phyloP scores from a whole-genome alignment of 139 green algal genomes.

The Chlamydomonas sp. region DNA sequence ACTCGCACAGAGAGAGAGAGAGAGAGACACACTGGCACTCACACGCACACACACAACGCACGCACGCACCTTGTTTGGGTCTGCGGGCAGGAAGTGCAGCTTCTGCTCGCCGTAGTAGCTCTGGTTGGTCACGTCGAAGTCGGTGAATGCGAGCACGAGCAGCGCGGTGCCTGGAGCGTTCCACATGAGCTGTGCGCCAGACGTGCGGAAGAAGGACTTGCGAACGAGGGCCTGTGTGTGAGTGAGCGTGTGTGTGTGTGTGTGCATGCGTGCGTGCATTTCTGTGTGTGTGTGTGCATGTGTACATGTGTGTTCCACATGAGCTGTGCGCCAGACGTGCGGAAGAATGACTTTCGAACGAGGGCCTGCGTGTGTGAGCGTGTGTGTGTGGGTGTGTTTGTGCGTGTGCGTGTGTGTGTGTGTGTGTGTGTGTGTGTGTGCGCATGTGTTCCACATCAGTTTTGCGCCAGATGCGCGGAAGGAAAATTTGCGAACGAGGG shows the following conservation, averaged over 20 bases:
- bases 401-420: too few relatives aligned
- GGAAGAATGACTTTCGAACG: constrained; percentile 44
- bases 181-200: constrained; percentile 46
- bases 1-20: too few relatives aligned
- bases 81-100: constrained; percentile 77
- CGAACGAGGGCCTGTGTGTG: neutral
- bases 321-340: constrained; percentile 36
- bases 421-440: too few relatives aligned
- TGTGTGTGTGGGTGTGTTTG: too few relatives aligned
- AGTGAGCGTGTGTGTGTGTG: neutral
- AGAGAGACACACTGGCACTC: too few relatives aligned
- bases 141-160: constrained; percentile 69
- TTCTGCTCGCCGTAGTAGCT: constrained; percentile 85
- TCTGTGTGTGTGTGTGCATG: too few relatives aligned
- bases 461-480: constrained; percentile 29
- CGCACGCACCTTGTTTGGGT: constrained; percentile 22
- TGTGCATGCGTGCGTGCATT: neutral
- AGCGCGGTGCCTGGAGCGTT: constrained; percentile 50
- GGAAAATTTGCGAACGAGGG: neutral
- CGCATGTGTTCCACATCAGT: constrained; percentile 48
- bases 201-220: constrained; percentile 7
- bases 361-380: constrained; percentile 22
- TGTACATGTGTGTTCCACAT: neutral
- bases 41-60: neutral
- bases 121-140: constrained; percentile 90